Percentiles rank a stretch among this genome's conserved stretches.
phyloP scores from a whole-genome alignment of 1,139 yeast genomes.

The Trichomonascaceae sp. region DNA sequence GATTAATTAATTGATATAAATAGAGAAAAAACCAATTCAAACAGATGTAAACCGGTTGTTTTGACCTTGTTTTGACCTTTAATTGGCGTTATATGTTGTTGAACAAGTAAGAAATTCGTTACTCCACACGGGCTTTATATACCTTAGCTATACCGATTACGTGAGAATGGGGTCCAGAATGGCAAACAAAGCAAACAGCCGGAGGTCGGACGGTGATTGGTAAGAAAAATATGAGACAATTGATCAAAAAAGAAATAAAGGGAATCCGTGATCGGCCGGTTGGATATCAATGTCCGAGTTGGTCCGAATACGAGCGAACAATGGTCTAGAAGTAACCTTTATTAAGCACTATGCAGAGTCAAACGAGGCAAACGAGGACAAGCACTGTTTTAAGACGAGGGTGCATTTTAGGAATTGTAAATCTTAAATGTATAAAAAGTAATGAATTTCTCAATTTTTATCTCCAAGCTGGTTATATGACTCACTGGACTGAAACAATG shows the following conservation, averaged over 20 bases:
- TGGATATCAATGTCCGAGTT: background rate
- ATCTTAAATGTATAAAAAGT: no score
- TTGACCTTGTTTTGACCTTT: no score
- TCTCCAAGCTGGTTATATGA: no score
- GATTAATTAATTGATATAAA: slow-evolving; percentile 1
- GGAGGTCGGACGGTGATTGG: background rate
- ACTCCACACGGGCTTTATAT: background rate
- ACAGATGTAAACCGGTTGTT: background rate
- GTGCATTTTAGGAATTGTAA: no score
- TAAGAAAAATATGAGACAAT: background rate
- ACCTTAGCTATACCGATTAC: background rate
- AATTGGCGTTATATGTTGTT: background rate
- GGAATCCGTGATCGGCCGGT: background rate
- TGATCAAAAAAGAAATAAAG: background rate
- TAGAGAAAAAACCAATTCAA: background rate
- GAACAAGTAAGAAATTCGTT: background rate
- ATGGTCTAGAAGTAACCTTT: background rate
- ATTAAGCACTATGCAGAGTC: background rate
- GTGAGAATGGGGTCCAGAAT: background rate
- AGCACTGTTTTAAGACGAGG: no score
- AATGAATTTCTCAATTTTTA: no score
- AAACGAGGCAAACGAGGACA: background rate
- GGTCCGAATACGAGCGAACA: background rate
- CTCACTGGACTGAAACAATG: no score
- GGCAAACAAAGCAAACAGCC: background rate